Base-by-base conservation (phyloP, 129 eudicot species). In the Dittrichia graveolens region DNA sequence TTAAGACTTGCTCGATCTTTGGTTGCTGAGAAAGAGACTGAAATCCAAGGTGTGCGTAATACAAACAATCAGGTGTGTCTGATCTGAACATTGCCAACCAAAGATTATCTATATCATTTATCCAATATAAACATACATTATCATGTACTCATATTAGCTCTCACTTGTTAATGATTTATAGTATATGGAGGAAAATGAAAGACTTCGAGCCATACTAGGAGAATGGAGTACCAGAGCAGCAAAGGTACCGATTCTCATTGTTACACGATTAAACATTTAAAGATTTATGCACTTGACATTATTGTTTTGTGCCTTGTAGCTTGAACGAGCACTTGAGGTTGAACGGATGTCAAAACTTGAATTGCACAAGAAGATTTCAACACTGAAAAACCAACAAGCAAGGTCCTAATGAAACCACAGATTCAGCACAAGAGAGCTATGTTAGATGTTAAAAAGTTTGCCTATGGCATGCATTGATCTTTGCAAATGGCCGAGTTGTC, bases 181-280 rank as follows among this genome's bases (percentile, higher is more conserved):
- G 99, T 95, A 91, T 65, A 88, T 91, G 73, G 99, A 90, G 75
- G 99, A 95, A 86, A 95, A 91, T 55, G 99, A 91, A 80, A 87
- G 99, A 62, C 84, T 95, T 55, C 83, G 99, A 78, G 96, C 90
- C 47, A 90, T 91, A 71, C 74, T 95, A 35, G 94, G 96, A 46
- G 99, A 95, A 78, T 95, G 99, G 99, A 95, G 99, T 66, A 68
- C 88, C 59, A 80, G 99, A 76, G 99, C 99, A 56, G 99, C 99
- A 18, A 95, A 95, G 98, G 98, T 93, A 84, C 18, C 48, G 16
- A 48, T 47, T 37, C 16, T 72, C 16, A 52, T 67, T 10, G 24
- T 12, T 47, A 42, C 61, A 68, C 45, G 11, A 18, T 24, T 19
- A 1, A 31, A 40, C 16, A 24, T 37, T 19, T 16, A 43, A 48